Conservation (phyloP, 1,139 yeast genomes). For the Geotrichum histeridarum region DNA sequence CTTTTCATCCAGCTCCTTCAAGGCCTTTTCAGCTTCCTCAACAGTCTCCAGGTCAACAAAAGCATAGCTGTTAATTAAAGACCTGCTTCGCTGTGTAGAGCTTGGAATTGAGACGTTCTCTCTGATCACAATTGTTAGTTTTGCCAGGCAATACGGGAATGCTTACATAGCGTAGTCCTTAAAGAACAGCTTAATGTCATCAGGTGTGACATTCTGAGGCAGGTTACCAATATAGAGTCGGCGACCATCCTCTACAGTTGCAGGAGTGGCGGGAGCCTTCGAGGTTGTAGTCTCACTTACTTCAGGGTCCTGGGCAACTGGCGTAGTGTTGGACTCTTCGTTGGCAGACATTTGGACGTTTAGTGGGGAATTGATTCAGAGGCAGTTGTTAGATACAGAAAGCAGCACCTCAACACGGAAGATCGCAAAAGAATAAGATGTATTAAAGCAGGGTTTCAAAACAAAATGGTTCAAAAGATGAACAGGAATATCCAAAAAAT, state of each 20-base stretch:
- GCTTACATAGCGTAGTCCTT: slow-evolving; percentile 35
- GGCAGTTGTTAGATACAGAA: no score
- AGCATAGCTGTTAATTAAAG: slow-evolving; percentile 25
- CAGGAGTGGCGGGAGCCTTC: no score
- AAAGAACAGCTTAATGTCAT: slow-evolving; percentile 30
- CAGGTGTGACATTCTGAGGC: slow-evolving; percentile 30
- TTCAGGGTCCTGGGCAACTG: no score
- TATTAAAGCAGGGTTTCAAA: no score
- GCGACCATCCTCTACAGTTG: neutral
- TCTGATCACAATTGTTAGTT: slow-evolving; percentile 16
- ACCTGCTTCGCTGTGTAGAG: slow-evolving; percentile 10
- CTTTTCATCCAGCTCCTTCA: slow-evolving; percentile 46
- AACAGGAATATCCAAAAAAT: no score
- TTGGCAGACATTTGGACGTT: no score
- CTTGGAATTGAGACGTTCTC: slow-evolving; percentile 22
- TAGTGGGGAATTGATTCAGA: no score
- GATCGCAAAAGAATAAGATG: no score
- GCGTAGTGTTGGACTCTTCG: no score
- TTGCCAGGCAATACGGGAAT: neutral
- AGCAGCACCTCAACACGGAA: no score
- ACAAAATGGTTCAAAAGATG: no score
- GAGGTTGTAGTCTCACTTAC: no score
- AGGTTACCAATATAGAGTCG: slow-evolving; percentile 35
- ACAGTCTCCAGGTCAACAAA: slow-evolving; percentile 53
- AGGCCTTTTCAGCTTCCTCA: slow-evolving; percentile 47